Percentiles rank a stretch among this genome's conserved stretches.
These are phyloP conservation scores for Vitis hybrid DNA, from an alignment of 177 flowering plant genomes.

Conservation along the genomic window DNA sequence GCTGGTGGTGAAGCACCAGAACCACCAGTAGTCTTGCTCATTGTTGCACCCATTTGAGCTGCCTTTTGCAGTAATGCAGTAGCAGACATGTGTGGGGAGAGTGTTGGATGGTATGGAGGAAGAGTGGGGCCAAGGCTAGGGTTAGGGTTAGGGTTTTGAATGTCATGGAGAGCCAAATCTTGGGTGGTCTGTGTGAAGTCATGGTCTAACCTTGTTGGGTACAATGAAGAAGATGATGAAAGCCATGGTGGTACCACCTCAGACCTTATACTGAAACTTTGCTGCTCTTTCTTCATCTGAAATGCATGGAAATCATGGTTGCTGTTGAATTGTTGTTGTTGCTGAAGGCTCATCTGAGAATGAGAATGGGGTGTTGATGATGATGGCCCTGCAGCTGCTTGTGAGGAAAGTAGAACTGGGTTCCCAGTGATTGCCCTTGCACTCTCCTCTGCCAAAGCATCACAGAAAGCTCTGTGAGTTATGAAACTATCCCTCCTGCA, in stretches of 20 bases:
- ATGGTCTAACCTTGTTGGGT: conserved; percentile 32
- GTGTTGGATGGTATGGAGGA: conserved; percentile 29
- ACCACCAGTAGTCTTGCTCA: conserved; percentile 31
- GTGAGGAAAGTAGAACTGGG: conserved; percentile 27
- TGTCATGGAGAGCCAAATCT: conserved; percentile 9
- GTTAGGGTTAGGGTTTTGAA: conserved; percentile 33
- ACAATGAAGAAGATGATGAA: conserved; percentile 27
- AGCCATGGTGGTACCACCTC: conserved; percentile 68
- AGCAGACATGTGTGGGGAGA: conserved; percentile 81
- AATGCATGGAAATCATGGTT: conserved; percentile 31
- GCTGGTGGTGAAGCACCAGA: conserved; percentile 19
- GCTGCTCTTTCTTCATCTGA: conserved; percentile 56
- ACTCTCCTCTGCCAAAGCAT: conserved; percentile 90
- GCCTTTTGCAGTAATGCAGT: conserved; percentile 96
- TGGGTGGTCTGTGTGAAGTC: conserved; percentile 29
- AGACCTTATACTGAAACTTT: conserved; percentile 30
- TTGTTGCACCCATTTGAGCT: conserved; percentile 87
- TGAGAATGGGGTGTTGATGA: conserved; percentile 17
- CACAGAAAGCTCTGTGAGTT: conserved; percentile 96
- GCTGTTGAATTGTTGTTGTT: conserved; percentile 27
- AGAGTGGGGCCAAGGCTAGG: conserved; percentile 34
- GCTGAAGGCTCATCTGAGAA: conserved; percentile 19
- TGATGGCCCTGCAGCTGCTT: conserved; percentile 10
- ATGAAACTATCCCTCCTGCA: conserved; percentile 95
- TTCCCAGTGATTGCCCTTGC: conserved; percentile 49